phyloP scores from a whole-genome alignment of 2,329 filamentous ascomycete genomes.

The Fusarium beomiforme region DNA sequence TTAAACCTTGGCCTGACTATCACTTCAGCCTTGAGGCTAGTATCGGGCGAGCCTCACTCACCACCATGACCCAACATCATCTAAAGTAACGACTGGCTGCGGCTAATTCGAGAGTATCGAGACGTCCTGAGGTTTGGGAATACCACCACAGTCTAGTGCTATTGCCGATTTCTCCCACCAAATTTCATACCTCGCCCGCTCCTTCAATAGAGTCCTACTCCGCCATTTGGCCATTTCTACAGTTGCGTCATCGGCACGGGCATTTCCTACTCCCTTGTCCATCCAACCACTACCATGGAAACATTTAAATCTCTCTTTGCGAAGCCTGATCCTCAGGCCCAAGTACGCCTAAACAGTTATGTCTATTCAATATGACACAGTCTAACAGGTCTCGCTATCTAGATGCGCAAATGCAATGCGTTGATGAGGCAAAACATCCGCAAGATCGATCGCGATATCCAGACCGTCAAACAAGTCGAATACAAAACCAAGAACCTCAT shows the following conservation, averaged over 20 bases:
- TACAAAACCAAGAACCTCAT: slow-evolving; percentile 87
- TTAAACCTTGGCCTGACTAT: slow-evolving; percentile 5
- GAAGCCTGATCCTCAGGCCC: slow-evolving; percentile 91
- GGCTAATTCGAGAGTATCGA: slow-evolving; percentile 22
- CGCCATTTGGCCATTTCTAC: slow-evolving; percentile 22
- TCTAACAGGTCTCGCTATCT: slow-evolving; percentile 12
- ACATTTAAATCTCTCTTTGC: slow-evolving; percentile 85
- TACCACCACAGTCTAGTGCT: background rate
- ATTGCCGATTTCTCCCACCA: no score
- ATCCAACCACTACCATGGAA: slow-evolving; percentile 72
- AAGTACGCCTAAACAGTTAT: no score
- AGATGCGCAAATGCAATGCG: slow-evolving; percentile 96
- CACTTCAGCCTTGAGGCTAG: slow-evolving; percentile 38
- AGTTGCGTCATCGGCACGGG: slow-evolving; percentile 41
- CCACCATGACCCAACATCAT: slow-evolving; percentile 39
- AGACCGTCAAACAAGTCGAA: slow-evolving; percentile 80
- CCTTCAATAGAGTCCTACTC: background rate
- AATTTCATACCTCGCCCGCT: background rate
- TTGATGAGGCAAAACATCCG: slow-evolving; percentile 91
- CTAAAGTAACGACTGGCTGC: slow-evolving; percentile 28
- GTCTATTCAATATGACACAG: no score
- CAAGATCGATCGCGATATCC: slow-evolving; percentile 93
- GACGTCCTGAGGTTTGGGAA: background rate
- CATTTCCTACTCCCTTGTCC: slow-evolving; percentile 7
- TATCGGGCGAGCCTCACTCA: slow-evolving; percentile 42